Percentiles rank a stretch among this genome's conserved stretches.
Conservation (phyloP, 192 early-diverging fungal species). For the Geranomyces michiganensis region DNA sequence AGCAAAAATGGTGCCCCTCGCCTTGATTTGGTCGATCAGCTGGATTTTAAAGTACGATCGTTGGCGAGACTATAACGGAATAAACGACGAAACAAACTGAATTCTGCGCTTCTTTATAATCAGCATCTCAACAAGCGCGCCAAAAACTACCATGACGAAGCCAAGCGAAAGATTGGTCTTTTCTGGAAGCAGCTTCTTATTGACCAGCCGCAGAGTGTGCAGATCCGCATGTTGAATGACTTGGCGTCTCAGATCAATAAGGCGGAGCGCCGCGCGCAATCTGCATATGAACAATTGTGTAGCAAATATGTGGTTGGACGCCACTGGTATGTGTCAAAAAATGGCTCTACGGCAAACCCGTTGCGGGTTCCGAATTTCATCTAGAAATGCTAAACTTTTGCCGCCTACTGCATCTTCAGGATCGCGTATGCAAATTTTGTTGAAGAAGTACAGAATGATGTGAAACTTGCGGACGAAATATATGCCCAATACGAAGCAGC, state of each 20-base stretch:
- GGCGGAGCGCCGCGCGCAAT: conserved; percentile 19
- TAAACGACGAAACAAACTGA: conserved; percentile 1
- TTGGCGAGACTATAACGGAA: no score
- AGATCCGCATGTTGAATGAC: conserved; percentile 23
- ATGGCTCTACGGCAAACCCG: neutral
- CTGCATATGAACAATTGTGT: conserved; percentile 21
- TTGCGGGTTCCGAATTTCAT: no score
- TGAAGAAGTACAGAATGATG: conserved; percentile 25
- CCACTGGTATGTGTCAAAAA: conserved; percentile 15
- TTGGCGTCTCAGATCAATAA: conserved; percentile 27
- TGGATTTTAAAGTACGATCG: conserved; percentile 17
- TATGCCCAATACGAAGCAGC: conserved; percentile 24
- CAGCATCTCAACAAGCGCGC: conserved; percentile 25
- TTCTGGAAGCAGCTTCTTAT: conserved; percentile 29
- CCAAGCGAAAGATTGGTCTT: conserved; percentile 23
- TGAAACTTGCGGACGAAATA: conserved; percentile 21
- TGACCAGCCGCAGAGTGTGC: neutral
- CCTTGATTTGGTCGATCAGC: conserved; percentile 24
- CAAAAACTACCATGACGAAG: conserved; percentile 25
- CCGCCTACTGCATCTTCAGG: neutral
- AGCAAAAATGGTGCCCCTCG: neutral
- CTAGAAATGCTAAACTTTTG: neutral
- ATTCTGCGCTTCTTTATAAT: neutral
- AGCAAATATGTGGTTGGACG: conserved; percentile 17
- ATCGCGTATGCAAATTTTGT: conserved; percentile 31